Evolutionary conservation across 2,329 filamentous ascomycete genomes (phyloP), one percentile per base, ranked within the genome.

Genomic region (Penicillium sp.): DNA sequence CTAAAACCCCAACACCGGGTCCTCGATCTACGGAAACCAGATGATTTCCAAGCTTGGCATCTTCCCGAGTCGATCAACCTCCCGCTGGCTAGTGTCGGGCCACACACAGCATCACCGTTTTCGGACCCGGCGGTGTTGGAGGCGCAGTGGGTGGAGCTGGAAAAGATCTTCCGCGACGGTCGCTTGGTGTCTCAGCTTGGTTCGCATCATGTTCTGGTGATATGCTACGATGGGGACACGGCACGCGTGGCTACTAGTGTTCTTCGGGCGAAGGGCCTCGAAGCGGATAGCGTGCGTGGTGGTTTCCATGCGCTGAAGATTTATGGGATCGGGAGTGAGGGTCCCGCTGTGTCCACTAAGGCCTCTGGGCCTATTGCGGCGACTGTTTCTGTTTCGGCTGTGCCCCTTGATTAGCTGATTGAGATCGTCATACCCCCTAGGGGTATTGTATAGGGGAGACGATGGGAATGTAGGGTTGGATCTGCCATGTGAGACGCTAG

Each of bases 191-290:
- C 60, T 8, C 61, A 61, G 33, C 64, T 71, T 47, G 52, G 57
- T 13, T 70, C 62, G 4, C 75, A 73, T 53, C 73, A 73, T 6
- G 65, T 82, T 13, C 63, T 85, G 11, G 62, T 84, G 10, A 65
- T 82, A 10, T 85, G 82, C 64, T 84, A 84, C 51, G 73, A 82
- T 47, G 83, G 83, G 3, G 81, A 86, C 56, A 81, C 78, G 29
- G 75, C 82, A 5, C 75, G 83, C 0, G 76, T 85, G 5, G 83
- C 82, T 3, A 80, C 80, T 2, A 84, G 81, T 52, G 76, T 85
- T 3, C 65, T 85, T 48, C 73, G 82, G 5, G 81, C 80, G 0
- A 82, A 80, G 59, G 81, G 79, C 0, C 70, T 78, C 24, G 73
- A 76, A 55, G 79, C 80, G 1, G 76, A 79, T 43, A 82, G 78